Conservation (phyloP, 2,329 filamentous ascomycete genomes). For the Pseudocercospora fuligena region DNA sequence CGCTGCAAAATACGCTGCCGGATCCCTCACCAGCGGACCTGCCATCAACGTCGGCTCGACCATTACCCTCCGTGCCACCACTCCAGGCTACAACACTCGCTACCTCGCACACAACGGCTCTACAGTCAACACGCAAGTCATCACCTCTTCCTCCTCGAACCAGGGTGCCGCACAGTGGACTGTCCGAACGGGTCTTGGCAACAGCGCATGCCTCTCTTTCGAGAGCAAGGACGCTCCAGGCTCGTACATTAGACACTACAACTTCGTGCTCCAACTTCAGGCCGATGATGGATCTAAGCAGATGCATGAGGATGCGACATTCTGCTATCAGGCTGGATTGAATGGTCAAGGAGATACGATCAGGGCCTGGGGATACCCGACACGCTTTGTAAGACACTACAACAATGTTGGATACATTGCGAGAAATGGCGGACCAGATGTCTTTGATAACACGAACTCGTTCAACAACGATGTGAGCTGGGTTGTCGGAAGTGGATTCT, state of each 20-base stretch:
- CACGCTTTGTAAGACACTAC: constrained; percentile 63
- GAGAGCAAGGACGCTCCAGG: constrained; percentile 64
- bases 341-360: constrained; percentile 59
- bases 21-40: constrained; percentile 55
- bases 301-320: constrained; percentile 67
- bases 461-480: constrained; percentile 64
- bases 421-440: constrained; percentile 61
- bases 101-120: constrained; percentile 61
- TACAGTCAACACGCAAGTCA: constrained; percentile 60
- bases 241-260: constrained; percentile 62
- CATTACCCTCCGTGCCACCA: constrained; percentile 62
- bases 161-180: constrained; percentile 60
- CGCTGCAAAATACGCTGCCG: constrained; percentile 60
- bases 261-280: constrained; percentile 57
- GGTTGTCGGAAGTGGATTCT: constrained; percentile 52
- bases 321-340: constrained; percentile 61
- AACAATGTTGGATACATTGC: constrained; percentile 53
- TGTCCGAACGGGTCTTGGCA: constrained; percentile 60
- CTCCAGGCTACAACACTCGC: constrained; percentile 57
- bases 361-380: constrained; percentile 65
- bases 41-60: constrained; percentile 55
- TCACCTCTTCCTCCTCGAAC: constrained; percentile 58
- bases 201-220: constrained; percentile 63
- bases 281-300: constrained; percentile 61
- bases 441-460: constrained; percentile 54